phyloP scores from a whole-genome alignment of 305 asterid genomes.

The Fraxinus angustifolia region DNA sequence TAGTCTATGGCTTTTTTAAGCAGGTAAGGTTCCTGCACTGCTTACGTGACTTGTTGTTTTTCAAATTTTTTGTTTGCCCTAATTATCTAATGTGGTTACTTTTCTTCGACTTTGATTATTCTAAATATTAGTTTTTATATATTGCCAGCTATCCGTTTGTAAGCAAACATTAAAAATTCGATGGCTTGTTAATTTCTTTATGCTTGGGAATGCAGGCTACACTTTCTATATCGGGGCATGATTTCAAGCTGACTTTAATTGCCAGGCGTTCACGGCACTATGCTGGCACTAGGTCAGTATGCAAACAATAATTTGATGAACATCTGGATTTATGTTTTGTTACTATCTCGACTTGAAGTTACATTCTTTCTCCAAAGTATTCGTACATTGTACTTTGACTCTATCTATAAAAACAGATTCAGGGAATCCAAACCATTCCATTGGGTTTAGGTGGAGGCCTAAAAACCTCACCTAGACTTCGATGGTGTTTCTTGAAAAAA shows the following conservation, averaged over 20 bases:
- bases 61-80: background rate
- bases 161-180: constrained; percentile 14
- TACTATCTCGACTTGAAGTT: constrained; percentile 17
- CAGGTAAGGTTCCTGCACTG: constrained; percentile 52
- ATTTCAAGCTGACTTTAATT: constrained; percentile 66
- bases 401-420: no score
- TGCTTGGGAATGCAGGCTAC: constrained; percentile 53
- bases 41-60: constrained; percentile 9
- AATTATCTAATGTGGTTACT: background rate
- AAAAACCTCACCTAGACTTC: no score
- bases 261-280: constrained; percentile 94
- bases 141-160: background rate
- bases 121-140: background rate
- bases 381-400: background rate
- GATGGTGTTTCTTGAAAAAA: no score
- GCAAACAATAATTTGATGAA: background rate
- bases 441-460: no score
- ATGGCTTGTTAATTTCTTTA: constrained; percentile 28
- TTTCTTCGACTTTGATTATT: background rate
- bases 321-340: constrained; percentile 12
- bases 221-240: constrained; percentile 68
- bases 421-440: no score
- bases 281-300: constrained; percentile 90
- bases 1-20: constrained; percentile 91
- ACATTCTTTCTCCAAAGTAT: background rate